Evolutionary conservation across 805 yeast species (phyloP).

Genomic region (Spathaspora gorwiae): DNA sequence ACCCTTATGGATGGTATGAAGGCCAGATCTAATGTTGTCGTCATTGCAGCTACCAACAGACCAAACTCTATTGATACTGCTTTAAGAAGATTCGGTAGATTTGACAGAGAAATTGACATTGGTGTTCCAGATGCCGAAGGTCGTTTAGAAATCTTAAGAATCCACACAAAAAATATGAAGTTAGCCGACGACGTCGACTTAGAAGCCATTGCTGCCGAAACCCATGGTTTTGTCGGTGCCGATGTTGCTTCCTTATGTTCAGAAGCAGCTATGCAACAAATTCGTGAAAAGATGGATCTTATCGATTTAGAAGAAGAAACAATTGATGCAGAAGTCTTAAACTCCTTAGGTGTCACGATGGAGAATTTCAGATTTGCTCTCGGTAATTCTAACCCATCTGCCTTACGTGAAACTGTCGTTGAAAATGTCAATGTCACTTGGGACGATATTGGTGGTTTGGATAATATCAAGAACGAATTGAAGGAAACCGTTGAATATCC

Average conservation of each 20-base stretch:
- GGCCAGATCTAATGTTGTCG: constrained; percentile 97
- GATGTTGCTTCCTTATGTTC: constrained; percentile 97
- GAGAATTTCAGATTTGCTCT: constrained; percentile 97
- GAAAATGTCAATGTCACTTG: constrained; percentile 98
- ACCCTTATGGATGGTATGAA: constrained; percentile 99
- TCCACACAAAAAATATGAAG: constrained; percentile 98
- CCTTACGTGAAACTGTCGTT: constrained; percentile 98
- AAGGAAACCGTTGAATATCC: constrained; percentile 99
- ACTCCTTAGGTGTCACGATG: constrained; percentile 96
- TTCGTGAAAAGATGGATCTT: constrained; percentile 98
- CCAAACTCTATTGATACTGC: constrained; percentile 87
- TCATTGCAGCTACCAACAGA: constrained; percentile 94
- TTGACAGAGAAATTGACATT: constrained; percentile 81
- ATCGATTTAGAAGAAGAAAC: constrained; percentile 95
- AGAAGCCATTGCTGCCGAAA: constrained; percentile 93
- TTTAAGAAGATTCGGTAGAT: constrained; percentile 78
- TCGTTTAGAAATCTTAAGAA: constrained; percentile 92
- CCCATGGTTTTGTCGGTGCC: constrained; percentile 99
- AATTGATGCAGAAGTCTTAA: constrained; percentile 94
- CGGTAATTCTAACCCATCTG: constrained; percentile 98
- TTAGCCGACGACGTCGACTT: constrained; percentile 91
- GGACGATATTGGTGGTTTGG: constrained; percentile 99
- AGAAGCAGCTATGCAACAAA: constrained; percentile 99
- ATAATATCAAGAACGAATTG: constrained; percentile 91
- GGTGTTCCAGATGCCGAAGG: constrained; percentile 98